Evolutionary conservation across 768 basidiomycete genomes (phyloP).

Genomic region (Phylloporus sp.): DNA sequence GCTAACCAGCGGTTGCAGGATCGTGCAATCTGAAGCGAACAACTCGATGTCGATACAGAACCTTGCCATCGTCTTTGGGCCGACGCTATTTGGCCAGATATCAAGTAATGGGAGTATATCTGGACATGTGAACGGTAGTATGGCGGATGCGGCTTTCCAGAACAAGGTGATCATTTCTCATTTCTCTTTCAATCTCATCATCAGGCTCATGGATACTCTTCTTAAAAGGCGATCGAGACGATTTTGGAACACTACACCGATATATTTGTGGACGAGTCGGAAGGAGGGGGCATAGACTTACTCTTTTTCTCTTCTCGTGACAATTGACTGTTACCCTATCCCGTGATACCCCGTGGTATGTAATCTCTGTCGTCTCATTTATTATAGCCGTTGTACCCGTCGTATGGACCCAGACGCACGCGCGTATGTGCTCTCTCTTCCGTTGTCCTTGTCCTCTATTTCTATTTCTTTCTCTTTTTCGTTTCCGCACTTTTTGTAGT

Average conservation of each 20-base stretch:
- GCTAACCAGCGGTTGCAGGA: slow-evolving; percentile 40
- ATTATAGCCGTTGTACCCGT: slow-evolving; percentile 3
- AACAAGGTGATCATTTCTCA: slow-evolving; percentile 48
- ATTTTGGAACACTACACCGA: slow-evolving; percentile 92
- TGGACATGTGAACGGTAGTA: slow-evolving; percentile 47
- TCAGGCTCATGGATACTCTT: slow-evolving; percentile 10
- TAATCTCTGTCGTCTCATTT: slow-evolving; percentile 9
- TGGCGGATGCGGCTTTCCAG: slow-evolving; percentile 68
- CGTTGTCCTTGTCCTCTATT: neutral
- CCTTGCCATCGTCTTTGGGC: slow-evolving; percentile 94
- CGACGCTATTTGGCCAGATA: slow-evolving; percentile 85
- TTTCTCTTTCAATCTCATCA: neutral
- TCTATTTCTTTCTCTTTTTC: neutral
- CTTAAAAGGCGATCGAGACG: slow-evolving; percentile 91
- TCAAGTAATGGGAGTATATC: slow-evolving; percentile 41
- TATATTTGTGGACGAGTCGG: slow-evolving; percentile 91
- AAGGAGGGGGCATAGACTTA: slow-evolving; percentile 32
- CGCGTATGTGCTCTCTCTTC: neutral
- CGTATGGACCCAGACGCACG: slow-evolving; percentile 4
- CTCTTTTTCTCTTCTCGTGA: neutral
- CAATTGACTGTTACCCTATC: slow-evolving; percentile 19
- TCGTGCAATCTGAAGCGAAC: slow-evolving; percentile 64
- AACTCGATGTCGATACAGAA: slow-evolving; percentile 95
- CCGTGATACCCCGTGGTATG: slow-evolving; percentile 24
- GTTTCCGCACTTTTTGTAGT: neutral